Evolutionary conservation across 2,329 filamentous ascomycete genomes (phyloP).

Genomic region (Massarina eburnea): DNA sequence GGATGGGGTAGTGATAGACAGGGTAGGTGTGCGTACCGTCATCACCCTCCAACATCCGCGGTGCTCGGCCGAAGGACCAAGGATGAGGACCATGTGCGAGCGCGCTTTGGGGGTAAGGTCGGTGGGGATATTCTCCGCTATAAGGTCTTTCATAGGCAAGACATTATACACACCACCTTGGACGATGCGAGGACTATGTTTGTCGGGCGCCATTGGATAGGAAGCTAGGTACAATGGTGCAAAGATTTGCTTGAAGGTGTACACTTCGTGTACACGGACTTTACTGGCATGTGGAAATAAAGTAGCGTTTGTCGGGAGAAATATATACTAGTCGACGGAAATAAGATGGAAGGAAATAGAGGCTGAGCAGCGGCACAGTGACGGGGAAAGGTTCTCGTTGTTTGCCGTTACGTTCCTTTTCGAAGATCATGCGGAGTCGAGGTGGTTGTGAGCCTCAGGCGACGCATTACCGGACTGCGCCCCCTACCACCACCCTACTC

Average conservation of each 20-base stretch:
- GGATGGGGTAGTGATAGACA: neutral
- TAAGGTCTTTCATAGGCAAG: neutral
- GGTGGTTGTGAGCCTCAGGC: too few relatives aligned
- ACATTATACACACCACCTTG: neutral
- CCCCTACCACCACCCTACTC: too few relatives aligned
- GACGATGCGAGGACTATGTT: neutral
- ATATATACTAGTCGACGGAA: too few relatives aligned
- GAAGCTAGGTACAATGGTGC: too few relatives aligned
- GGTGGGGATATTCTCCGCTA: neutral
- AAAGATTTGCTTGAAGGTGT: too few relatives aligned
- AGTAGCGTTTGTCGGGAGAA: too few relatives aligned
- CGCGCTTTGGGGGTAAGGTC: neutral
- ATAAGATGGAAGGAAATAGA: neutral
- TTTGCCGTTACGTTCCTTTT: too few relatives aligned
- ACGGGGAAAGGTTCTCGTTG: neutral
- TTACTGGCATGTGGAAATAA: neutral
- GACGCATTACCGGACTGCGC: too few relatives aligned
- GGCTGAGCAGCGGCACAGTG: too few relatives aligned
- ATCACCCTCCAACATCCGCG: neutral
- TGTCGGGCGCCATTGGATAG: neutral
- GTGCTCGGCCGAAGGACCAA: neutral
- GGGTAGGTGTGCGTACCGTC: neutral
- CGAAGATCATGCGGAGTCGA: too few relatives aligned
- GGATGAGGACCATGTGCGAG: neutral
- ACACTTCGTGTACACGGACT: neutral